A percentile compares a stretch with the other conserved stretches of the same genome.
These are phyloP conservation scores for Syncephalastrum sp. DNA, from an alignment of 371 early-diverging fungal genomes.

Conservation along the genomic window DNA sequence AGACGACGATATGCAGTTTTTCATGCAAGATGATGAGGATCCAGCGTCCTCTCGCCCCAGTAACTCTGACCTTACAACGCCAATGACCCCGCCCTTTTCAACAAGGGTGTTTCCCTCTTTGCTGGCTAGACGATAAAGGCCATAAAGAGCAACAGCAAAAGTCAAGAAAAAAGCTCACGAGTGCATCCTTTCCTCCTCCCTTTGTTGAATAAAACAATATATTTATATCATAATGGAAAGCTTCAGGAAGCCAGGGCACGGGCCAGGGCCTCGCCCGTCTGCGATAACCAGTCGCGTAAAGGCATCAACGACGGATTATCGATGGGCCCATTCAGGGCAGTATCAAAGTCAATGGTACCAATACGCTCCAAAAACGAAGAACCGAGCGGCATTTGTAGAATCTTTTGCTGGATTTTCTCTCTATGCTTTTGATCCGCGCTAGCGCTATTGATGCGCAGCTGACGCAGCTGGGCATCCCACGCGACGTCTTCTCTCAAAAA, in stretches of 20 bases:
- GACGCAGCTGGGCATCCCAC: slow-evolving; percentile 21
- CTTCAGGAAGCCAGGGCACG: background rate
- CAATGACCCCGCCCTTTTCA: no score
- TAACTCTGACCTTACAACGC: no score
- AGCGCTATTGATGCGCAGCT: slow-evolving; percentile 8
- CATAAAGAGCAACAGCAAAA: no score
- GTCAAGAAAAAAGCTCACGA: no score
- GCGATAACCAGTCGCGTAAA: slow-evolving; percentile 20
- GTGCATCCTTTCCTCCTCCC: no score
- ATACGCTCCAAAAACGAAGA: slow-evolving; percentile 27
- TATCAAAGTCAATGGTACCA: slow-evolving; percentile 20
- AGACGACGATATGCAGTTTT: slow-evolving; percentile 48
- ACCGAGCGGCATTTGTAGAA: slow-evolving; percentile 33
- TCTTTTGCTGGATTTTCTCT: slow-evolving; percentile 21
- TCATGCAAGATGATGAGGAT: slow-evolving; percentile 47
- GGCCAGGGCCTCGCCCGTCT: slow-evolving; percentile 11
- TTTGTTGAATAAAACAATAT: no score
- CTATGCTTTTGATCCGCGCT: slow-evolving; percentile 8
- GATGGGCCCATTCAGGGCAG: slow-evolving; percentile 25
- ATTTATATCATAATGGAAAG: background rate
- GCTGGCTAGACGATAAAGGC: no score
- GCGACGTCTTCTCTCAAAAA: slow-evolving; percentile 24
- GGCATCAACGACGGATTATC: slow-evolving; percentile 27
- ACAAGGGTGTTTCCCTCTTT: no score
- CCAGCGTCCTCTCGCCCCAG: no score